phyloP scores from a whole-genome alignment of 1,284 basidiomycete genomes.

The Tilletia horrida region DNA sequence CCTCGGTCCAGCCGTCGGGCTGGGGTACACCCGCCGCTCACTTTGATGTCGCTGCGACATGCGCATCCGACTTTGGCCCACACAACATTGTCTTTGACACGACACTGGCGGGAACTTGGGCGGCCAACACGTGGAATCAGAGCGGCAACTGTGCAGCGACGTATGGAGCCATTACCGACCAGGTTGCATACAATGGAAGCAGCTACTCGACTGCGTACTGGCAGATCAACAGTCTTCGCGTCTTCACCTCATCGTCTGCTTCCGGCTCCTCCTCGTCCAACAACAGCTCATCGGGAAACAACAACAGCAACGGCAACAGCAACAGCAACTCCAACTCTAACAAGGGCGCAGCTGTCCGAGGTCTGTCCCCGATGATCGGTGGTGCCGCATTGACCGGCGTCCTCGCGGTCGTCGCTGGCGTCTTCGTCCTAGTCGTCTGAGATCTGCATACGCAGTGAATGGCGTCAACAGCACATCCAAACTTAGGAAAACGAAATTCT shows the following conservation, averaged over 20 bases:
- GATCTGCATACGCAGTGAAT: too few species aligned
- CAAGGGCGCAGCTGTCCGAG: background rate
- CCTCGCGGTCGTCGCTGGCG: too few species aligned
- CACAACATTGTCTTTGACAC: conserved; percentile 50
- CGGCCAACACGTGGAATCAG: conserved; percentile 27
- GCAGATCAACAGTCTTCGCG: conserved; percentile 36
- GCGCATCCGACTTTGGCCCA: conserved; percentile 37
- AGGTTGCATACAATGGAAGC: conserved; percentile 30
- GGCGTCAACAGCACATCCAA: too few species aligned
- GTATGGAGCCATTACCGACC: conserved; percentile 14
- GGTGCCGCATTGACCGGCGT: too few species aligned
- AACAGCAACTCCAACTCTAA: background rate
- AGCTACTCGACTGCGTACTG: conserved; percentile 43
- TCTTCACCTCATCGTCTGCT: conserved; percentile 28
- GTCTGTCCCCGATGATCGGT: too few species aligned
- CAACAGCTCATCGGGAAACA: background rate
- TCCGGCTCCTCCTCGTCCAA: background rate
- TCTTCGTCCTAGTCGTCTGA: too few species aligned
- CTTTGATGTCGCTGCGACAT: conserved; percentile 37
- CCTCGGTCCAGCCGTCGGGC: conserved; percentile 30
- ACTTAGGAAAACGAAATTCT: too few species aligned
- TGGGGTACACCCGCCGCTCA: conserved; percentile 46
- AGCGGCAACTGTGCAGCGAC: conserved; percentile 14
- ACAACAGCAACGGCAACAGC: conserved; percentile 11
- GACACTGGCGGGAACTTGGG: conserved; percentile 51